Evolutionary conservation across 345 rosid species (phyloP).

Genomic region (Hibiscus tridactylites): DNA sequence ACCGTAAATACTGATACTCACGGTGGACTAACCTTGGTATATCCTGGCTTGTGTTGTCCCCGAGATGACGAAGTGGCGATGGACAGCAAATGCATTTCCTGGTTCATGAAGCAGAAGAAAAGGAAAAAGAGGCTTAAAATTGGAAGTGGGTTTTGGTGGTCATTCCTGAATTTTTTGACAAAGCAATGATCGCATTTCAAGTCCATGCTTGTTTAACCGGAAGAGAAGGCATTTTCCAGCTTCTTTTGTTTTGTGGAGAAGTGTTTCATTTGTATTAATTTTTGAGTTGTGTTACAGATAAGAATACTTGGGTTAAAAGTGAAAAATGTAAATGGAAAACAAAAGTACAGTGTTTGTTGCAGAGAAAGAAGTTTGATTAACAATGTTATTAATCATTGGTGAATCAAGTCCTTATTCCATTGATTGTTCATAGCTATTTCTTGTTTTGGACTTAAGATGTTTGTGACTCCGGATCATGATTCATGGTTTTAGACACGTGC

Average conservation of each 20-base stretch:
- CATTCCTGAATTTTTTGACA: slow-evolving; percentile 6
- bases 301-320: background rate
- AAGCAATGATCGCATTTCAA: background rate
- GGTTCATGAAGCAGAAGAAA: background rate
- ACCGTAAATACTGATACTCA: background rate
- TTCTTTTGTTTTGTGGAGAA: background rate
- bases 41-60: background rate
- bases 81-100: background rate
- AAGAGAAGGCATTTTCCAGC: slow-evolving; percentile 3
- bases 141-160: slow-evolving; percentile 6
- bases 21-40: too few relatives aligned
- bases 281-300: background rate
- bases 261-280: background rate
- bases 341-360: background rate
- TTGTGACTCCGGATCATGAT: too few relatives aligned
- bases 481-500: too few relatives aligned
- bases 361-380: background rate
- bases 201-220: background rate
- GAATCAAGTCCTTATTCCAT: background rate
- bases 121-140: background rate
- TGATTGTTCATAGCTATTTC: background rate
- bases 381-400: too few relatives aligned
- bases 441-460: too few relatives aligned
- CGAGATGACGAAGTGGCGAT: slow-evolving; percentile 1
- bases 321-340: slow-evolving; percentile 1